phyloP scores from a whole-genome alignment of 2,329 filamentous ascomycete species.

The Daldinia eschscholtzii region DNA sequence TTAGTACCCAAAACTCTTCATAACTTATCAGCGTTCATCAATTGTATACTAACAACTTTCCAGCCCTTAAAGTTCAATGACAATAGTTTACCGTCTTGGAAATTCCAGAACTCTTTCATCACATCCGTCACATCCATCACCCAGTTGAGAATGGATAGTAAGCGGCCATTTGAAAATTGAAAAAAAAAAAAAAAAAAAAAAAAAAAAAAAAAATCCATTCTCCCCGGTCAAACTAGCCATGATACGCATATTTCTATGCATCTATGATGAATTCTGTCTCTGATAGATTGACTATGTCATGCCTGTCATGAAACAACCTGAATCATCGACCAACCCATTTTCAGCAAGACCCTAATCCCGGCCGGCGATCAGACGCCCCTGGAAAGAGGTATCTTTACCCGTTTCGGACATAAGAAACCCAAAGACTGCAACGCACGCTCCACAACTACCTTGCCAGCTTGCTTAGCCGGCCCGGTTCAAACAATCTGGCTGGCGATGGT shows the following conservation, averaged over 20 bases:
- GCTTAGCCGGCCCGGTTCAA: constrained; percentile 28
- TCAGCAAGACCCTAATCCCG: constrained; percentile 38
- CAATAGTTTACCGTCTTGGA: constrained; percentile 11
- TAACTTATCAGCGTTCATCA: background rate
- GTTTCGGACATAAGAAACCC: constrained; percentile 27
- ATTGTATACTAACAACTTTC: background rate
- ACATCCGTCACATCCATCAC: no score
- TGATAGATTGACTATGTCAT: constrained; percentile 41
- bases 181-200: no score
- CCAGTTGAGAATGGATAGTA: background rate
- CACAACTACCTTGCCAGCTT: constrained; percentile 11
- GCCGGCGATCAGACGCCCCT: constrained; percentile 48
- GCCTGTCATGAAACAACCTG: constrained; percentile 48
- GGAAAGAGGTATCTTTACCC: constrained; percentile 34
- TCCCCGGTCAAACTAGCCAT: constrained; percentile 15
- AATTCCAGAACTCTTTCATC: constrained; percentile 36
- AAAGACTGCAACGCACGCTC: constrained; percentile 21
- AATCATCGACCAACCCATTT: constrained; percentile 34
- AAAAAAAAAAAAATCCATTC: constrained; percentile 18
- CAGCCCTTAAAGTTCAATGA: background rate
- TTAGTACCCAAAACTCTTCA: background rate
- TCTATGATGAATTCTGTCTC: constrained; percentile 42
- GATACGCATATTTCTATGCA: constrained; percentile 30
- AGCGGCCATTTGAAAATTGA: constrained; percentile 4
- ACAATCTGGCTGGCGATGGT: constrained; percentile 29